Evolutionary conservation across 306 rosid species (phyloP).

Genomic region (Gastrolobium villosum): DNA sequence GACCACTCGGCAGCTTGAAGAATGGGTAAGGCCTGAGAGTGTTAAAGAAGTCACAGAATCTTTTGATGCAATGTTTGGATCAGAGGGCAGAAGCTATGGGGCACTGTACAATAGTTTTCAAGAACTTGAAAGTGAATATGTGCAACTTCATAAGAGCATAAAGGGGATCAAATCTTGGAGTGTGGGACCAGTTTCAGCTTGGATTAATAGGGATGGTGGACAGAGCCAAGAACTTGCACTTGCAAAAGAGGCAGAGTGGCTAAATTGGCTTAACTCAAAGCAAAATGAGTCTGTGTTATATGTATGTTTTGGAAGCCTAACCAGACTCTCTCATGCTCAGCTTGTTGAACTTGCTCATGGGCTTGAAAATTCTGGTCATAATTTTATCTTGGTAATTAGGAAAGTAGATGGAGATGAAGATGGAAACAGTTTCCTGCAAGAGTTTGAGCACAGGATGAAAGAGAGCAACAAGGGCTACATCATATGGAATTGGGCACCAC

Average conservation of each 20-base stretch:
- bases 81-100: no score
- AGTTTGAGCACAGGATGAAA: constrained; percentile 37
- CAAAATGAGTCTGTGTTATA: constrained; percentile 36
- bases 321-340: constrained; percentile 32
- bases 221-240: background rate
- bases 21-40: no score
- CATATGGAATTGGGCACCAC: constrained; percentile 53
- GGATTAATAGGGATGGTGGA: no score
- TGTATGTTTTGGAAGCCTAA: constrained; percentile 49
- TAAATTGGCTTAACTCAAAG: constrained; percentile 47
- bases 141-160: no score
- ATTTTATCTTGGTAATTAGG: constrained; percentile 44
- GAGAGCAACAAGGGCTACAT: constrained; percentile 38
- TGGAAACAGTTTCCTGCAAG: constrained; percentile 7
- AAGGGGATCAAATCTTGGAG: no score
- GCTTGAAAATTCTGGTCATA: constrained; percentile 42
- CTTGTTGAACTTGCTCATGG: constrained; percentile 46
- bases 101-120: no score
- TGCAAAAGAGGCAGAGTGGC: constrained; percentile 9
- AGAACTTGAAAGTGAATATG: no score
- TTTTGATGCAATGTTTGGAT: no score
- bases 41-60: no score
- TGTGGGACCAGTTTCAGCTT: no score
- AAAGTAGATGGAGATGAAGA: background rate
- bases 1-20: background rate